A percentile compares a stretch with the other conserved stretches of the same genome.
Evolutionary conservation across 1,284 basidiomycete genomes (phyloP).

Genomic region (Sporisorium exsertum): DNA sequence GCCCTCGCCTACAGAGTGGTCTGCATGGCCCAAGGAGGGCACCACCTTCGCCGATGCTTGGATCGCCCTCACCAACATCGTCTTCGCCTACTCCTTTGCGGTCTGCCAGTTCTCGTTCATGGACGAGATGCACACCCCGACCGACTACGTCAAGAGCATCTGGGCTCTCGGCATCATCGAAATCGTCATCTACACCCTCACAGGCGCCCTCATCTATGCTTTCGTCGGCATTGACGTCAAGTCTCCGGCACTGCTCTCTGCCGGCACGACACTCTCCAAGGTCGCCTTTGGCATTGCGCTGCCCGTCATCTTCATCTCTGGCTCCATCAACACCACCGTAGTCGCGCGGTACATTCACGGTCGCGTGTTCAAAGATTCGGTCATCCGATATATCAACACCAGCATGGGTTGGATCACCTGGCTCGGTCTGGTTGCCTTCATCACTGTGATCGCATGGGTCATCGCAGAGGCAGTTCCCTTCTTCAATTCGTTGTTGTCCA

Average conservation of each 20-base stretch:
- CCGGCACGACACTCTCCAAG: conserved; percentile 53
- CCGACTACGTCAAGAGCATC: conserved; percentile 60
- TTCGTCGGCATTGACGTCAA: conserved; percentile 56
- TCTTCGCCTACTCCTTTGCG: conserved; percentile 65
- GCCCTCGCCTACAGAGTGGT: conserved; percentile 46
- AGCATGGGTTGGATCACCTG: conserved; percentile 54
- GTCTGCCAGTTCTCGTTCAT: conserved; percentile 62
- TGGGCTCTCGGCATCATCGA: conserved; percentile 57
- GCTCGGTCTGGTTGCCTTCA: conserved; percentile 42
- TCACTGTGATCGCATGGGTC: conserved; percentile 55
- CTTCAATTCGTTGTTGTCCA: conserved; percentile 51
- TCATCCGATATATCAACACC: conserved; percentile 60
- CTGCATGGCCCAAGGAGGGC: conserved; percentile 51
- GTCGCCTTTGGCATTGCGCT: conserved; percentile 59
- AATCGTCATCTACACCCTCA: conserved; percentile 63
- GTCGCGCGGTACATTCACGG: conserved; percentile 57
- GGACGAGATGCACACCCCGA: conserved; percentile 61
- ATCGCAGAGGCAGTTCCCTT: conserved; percentile 57
- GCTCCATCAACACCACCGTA: conserved; percentile 62
- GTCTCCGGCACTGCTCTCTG: conserved; percentile 55
- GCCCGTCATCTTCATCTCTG: conserved; percentile 64
- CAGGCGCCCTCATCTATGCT: conserved; percentile 59
- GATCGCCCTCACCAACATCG: conserved; percentile 59
- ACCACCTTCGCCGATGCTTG: conserved; percentile 54
- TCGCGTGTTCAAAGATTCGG: conserved; percentile 52